A percentile compares a stretch with the other conserved stretches of the same genome.
Evolutionary conservation across 2,329 filamentous ascomycete species (phyloP).

Genomic region (Scytalidium sp.): DNA sequence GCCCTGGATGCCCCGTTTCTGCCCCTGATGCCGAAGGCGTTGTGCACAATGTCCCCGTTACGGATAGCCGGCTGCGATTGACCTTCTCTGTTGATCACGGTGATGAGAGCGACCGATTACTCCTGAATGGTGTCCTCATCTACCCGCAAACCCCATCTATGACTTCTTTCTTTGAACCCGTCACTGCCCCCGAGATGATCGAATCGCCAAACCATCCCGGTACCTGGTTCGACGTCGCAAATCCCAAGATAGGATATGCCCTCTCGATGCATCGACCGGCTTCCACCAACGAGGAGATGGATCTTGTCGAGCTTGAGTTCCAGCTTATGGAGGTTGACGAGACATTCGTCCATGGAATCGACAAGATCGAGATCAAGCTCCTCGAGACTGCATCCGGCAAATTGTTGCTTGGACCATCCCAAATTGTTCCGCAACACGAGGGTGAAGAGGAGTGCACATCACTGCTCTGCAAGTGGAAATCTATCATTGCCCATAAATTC

Average conservation of each 20-base stretch:
- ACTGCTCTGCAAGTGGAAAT: constrained; percentile 54
- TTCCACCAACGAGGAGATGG: constrained; percentile 49
- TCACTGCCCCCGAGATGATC: constrained; percentile 44
- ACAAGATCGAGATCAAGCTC: constrained; percentile 56
- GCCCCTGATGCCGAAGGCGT: constrained; percentile 26
- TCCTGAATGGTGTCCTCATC: constrained; percentile 59
- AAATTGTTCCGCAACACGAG: constrained; percentile 27
- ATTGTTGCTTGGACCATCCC: constrained; percentile 51
- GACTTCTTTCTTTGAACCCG: constrained; percentile 35
- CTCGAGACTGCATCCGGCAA: constrained; percentile 55
- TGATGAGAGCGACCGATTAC: constrained; percentile 39
- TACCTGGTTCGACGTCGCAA: constrained; percentile 20
- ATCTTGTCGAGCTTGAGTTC: constrained; percentile 52
- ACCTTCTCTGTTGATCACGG: constrained; percentile 51
- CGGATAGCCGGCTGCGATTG: constrained; percentile 41
- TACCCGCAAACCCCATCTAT: constrained; percentile 42
- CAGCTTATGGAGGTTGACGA: constrained; percentile 59
- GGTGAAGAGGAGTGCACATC: constrained; percentile 37
- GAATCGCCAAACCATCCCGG: constrained; percentile 25
- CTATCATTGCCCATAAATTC: constrained; percentile 44
- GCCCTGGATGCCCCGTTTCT: constrained; percentile 49
- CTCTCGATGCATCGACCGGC: constrained; percentile 30
- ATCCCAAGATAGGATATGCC: constrained; percentile 21
- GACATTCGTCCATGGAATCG: constrained; percentile 51
- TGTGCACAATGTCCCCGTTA: constrained; percentile 18